Base-by-base conservation (phyloP, 2,329 filamentous ascomycete genomes). In the Malbranchea cinnamomea region DNA sequence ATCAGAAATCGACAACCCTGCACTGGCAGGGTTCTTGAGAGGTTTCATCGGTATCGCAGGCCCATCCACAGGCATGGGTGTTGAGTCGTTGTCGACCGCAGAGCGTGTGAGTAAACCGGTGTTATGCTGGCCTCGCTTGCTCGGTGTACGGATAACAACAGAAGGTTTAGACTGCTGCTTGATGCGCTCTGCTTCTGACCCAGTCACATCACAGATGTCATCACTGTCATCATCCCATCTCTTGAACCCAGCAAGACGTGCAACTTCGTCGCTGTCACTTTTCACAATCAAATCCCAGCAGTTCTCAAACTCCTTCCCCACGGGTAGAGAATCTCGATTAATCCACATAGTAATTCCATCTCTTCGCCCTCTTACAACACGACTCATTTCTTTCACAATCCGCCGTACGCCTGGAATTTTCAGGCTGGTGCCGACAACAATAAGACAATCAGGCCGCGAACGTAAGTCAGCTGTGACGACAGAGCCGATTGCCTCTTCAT, bases 271-370 rank as follows among this genome's bases (percentile, higher is more conserved):
- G 48, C 82, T 89, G 44, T 79, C 78, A 12, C 83, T 85, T 40
- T 74, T 74, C 20, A 98, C 78, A 11, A 95, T 73, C 36, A 94
- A 59, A 53, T 98, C 89, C 78, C 85, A 98, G 46, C 82, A 84
- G 39, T 91, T 78, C 48, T 87, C 85, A 39, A 95, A 76, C 35
- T 94, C 84, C 40, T 72, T 75, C 12, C 80, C 78, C 24, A 75
- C 68, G 1, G 89, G 89, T 41, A 83, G 80, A 0, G 80, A 66
- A 36, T 93, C 84, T 31, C 83, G 72, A 54, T 95, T 95, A 56
- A 98, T 81, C 83, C 87, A 98, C 28, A 91, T 77, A 0, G 85
- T 83, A 35, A 93, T 71, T 1, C 87, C 85, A 42, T 91, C 80
- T 41, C 72, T 73, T 18, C 53, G 50, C 32, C 83, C 73, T 37